A percentile compares a stretch with the other conserved stretches of the same genome.
Conservation (phyloP, 2,329 filamentous ascomycete species). For the Arthroderma sp. region DNA sequence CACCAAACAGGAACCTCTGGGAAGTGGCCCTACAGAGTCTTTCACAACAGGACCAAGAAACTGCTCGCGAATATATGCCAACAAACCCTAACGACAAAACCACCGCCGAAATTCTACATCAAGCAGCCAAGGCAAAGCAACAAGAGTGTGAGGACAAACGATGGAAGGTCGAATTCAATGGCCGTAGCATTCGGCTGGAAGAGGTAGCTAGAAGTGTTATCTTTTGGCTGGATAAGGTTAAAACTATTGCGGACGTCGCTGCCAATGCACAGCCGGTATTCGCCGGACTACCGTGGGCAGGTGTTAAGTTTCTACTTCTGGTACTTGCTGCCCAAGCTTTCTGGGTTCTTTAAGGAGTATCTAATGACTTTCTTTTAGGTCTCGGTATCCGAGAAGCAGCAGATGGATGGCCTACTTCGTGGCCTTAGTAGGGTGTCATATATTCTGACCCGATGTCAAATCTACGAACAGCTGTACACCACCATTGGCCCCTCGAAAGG, state of each 20-base stretch:
- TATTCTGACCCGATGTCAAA: constrained; percentile 1
- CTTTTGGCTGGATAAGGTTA: constrained; percentile 7
- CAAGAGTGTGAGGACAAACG: neutral
- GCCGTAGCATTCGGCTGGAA: neutral
- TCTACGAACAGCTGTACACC: constrained; percentile 4
- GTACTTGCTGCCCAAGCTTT: neutral
- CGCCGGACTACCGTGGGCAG: constrained; percentile 11
- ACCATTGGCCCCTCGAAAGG: too few species aligned
- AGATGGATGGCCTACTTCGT: constrained; percentile 2
- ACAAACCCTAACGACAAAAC: neutral
- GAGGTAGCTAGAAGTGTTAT: neutral
- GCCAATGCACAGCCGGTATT: constrained; percentile 7
- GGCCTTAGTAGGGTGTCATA: constrained; percentile 2
- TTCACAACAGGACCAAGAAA: constrained; percentile 1
- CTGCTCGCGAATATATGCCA: neutral
- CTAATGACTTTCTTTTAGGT: neutral
- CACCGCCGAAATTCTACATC: neutral
- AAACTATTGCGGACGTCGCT: constrained; percentile 6
- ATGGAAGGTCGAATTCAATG: neutral
- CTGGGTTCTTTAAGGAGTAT: neutral
- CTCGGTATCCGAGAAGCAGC: neutral
- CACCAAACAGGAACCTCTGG: neutral
- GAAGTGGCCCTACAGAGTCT: neutral
- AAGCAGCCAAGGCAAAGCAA: neutral
- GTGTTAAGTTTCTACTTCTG: constrained; percentile 9